Conservation (phyloP, 2,329 filamentous ascomycete genomes). For the Plectosphaerella cucumerina region DNA sequence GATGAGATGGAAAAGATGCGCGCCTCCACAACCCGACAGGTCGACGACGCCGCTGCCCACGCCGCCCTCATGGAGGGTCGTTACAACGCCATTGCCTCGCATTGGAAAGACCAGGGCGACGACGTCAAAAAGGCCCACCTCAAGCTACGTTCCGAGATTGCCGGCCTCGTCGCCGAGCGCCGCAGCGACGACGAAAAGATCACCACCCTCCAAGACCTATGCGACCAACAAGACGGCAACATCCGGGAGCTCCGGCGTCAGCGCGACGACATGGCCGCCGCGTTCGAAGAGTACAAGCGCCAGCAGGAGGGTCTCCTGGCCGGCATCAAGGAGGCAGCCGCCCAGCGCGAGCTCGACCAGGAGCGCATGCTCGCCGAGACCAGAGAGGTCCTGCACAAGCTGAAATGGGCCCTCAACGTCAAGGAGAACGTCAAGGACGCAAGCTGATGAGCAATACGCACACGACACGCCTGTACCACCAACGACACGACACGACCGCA, state of each 20-base stretch:
- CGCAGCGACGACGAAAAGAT: conserved; percentile 60
- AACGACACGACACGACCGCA: too few relatives aligned
- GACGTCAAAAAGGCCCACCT: conserved; percentile 50
- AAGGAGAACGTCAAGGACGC: conserved; percentile 57
- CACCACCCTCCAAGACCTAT: conserved; percentile 60
- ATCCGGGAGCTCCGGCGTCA: conserved; percentile 55
- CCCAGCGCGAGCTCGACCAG: conserved; percentile 57
- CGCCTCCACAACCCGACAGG: conserved; percentile 54
- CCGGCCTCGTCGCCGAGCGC: conserved; percentile 49
- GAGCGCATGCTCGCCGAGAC: conserved; percentile 54
- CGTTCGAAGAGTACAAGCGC: conserved; percentile 62
- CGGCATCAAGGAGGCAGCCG: conserved; percentile 54
- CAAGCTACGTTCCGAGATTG: conserved; percentile 50
- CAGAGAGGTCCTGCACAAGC: conserved; percentile 58
- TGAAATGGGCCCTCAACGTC: conserved; percentile 69
- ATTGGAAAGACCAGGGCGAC: conserved; percentile 63
- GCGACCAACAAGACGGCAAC: conserved; percentile 69
- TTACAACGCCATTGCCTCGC: conserved; percentile 62
- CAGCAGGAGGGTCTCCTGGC: conserved; percentile 59
- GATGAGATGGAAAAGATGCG: conserved; percentile 60
- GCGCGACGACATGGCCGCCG: conserved; percentile 55
- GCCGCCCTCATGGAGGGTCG: conserved; percentile 66
- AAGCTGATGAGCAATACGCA: conserved; percentile 28
- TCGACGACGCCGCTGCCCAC: conserved; percentile 62
- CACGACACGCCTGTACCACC: background rate